These are phyloP conservation scores for Solanum infundibuliforme DNA, from an alignment of 257 asterid genomes.

Conservation along the genomic window DNA sequence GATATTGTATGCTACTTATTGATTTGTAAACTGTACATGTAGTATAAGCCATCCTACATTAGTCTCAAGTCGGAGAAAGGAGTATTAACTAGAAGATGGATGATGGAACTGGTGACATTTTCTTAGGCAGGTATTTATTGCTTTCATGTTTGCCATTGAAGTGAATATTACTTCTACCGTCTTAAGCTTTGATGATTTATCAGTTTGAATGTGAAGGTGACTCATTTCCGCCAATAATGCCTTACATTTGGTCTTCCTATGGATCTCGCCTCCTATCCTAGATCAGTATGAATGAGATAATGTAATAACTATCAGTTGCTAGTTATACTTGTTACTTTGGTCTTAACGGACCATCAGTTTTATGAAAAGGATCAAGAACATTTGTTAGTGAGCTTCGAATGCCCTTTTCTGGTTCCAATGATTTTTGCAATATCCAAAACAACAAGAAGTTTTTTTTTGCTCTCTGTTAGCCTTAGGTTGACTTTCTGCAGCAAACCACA, in stretches of 20 bases:
- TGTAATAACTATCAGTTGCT: not conserved
- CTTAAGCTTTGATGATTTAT: not conserved
- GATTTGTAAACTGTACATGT: not conserved
- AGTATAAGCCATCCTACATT: not conserved
- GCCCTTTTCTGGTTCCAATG: not conserved
- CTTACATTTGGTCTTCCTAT: not conserved
- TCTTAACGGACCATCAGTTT: not conserved
- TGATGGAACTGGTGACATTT: not conserved
- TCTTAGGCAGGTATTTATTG: not conserved
- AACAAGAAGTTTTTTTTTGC: slow-evolving; percentile 16
- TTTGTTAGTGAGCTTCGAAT: not conserved
- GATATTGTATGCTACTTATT: not conserved
- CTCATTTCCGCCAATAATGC: not conserved
- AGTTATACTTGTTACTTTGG: not conserved
- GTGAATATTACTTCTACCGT: not conserved
- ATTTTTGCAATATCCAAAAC: slow-evolving; percentile 43
- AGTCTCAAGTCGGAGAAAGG: not conserved
- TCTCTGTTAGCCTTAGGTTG: not conserved
- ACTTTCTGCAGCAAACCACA: not conserved
- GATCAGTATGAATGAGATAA: not conserved
- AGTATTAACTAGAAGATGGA: not conserved
- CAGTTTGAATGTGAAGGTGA: not conserved
- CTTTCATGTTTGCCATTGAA: not conserved
- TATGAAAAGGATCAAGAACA: not conserved
- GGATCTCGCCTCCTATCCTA: not conserved